Conservation (phyloP, 2,329 filamentous ascomycete species). For the Neonectria hederae region DNA sequence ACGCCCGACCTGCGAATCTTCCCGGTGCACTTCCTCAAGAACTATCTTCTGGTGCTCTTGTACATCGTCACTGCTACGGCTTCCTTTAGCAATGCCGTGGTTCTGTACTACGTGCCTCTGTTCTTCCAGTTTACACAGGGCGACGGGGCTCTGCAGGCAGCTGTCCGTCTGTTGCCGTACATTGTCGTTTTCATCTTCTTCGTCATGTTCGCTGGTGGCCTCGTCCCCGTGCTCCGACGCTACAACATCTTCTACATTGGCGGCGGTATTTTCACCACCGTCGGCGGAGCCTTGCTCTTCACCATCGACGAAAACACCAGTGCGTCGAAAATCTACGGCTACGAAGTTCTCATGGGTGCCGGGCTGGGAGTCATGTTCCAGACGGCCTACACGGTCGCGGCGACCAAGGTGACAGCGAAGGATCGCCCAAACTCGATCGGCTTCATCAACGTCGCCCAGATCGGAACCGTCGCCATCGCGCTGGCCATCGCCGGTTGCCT, state of each 20-base stretch:
- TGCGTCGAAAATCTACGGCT: conserved; percentile 43
- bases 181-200: conserved; percentile 40
- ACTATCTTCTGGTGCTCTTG: conserved; percentile 51
- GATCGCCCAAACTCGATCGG: conserved; percentile 40
- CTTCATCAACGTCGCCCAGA: conserved; percentile 46
- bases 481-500: conserved; percentile 5
- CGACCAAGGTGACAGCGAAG: conserved; percentile 35
- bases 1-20: conserved; percentile 44
- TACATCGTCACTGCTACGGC: conserved; percentile 51
- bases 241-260: conserved; percentile 49
- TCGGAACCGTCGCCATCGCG: conserved; percentile 28
- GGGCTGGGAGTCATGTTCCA: conserved; percentile 46
- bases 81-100: conserved; percentile 49
- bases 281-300: conserved; percentile 36
- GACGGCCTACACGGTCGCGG: conserved; percentile 41
- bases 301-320: conserved; percentile 37
- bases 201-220: conserved; percentile 48
- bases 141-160: conserved; percentile 51
- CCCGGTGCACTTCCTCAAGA: conserved; percentile 28
- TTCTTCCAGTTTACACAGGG: conserved; percentile 62
- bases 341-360: conserved; percentile 44
- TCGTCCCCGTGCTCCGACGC: conserved; percentile 49
- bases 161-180: conserved; percentile 54
- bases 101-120: conserved; percentile 63
- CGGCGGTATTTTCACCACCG: conserved; percentile 40